A percentile compares a stretch with the other conserved stretches of the same genome.
Evolutionary conservation across 2,329 filamentous ascomycete genomes (phyloP).

Genomic region (Arthrobotrys entomopaga): DNA sequence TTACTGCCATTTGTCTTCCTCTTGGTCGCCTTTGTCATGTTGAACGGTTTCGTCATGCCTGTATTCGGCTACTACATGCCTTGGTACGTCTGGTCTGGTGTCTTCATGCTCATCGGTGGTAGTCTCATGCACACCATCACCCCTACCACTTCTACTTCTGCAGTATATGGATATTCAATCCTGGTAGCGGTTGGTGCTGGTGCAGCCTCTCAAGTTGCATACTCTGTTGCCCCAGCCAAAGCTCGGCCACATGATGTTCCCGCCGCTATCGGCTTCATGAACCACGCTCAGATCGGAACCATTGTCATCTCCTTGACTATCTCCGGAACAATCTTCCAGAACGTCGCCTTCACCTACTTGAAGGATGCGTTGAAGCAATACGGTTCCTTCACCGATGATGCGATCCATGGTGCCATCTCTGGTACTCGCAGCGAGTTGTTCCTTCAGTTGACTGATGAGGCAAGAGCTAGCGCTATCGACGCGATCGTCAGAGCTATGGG

Average conservation of each 20-base stretch:
- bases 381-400: conserved; percentile 48
- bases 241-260: conserved; percentile 60
- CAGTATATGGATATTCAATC: conserved; percentile 62
- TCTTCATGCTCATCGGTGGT: conserved; percentile 60
- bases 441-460: conserved; percentile 49
- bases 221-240: conserved; percentile 62
- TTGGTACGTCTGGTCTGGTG: conserved; percentile 62
- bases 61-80: conserved; percentile 62
- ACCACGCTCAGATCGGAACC: conserved; percentile 61
- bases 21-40: conserved; percentile 61
- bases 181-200: conserved; percentile 64
- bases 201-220: conserved; percentile 61
- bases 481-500: conserved; percentile 61
- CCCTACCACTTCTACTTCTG: conserved; percentile 56
- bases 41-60: conserved; percentile 63
- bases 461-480: conserved; percentile 58
- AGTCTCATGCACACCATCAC: conserved; percentile 59
- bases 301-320: conserved; percentile 62
- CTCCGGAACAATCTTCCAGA: conserved; percentile 62
- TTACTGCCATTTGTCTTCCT: conserved; percentile 64
- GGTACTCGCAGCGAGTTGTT: conserved; percentile 56
- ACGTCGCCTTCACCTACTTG: conserved; percentile 60
- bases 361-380: conserved; percentile 58
- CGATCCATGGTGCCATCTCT: conserved; percentile 60
- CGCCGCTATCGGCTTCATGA: conserved; percentile 63